These are phyloP conservation scores for Solanum ahanhuiri DNA, from an alignment of 257 asterid species.

Conservation along the genomic window DNA sequence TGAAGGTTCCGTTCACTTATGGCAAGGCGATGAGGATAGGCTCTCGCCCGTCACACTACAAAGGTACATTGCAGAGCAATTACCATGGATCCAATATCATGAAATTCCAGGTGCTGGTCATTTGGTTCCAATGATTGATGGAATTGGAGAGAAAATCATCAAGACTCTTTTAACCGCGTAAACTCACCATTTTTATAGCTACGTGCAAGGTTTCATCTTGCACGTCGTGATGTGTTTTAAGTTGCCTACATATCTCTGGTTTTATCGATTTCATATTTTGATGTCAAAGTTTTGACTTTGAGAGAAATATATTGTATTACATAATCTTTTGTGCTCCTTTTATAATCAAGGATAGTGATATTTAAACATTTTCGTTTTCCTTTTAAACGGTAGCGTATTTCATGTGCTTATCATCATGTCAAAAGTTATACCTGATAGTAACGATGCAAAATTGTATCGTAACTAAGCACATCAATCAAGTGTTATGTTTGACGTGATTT, in stretches of 20 bases:
- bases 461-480: neutral
- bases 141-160: conserved; percentile 38
- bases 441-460: neutral
- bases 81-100: conserved; percentile 83
- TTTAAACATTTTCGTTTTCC: neutral
- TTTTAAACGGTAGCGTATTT: neutral
- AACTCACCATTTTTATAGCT: neutral
- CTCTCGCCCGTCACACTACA: conserved; percentile 57
- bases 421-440: neutral
- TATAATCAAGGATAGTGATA: neutral
- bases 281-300: neutral
- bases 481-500: neutral
- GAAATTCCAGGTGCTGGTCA: conserved; percentile 76
- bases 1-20: conserved; percentile 61
- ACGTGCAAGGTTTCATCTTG: neutral
- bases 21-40: conserved; percentile 78
- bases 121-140: conserved; percentile 48
- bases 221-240: neutral
- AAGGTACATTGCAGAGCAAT: conserved; percentile 43
- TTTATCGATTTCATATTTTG: neutral
- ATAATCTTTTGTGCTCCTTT: neutral
- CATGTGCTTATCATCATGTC: neutral
- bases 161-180: conserved; percentile 35
- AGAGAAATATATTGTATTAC: too few relatives aligned
- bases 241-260: neutral